A percentile compares a stretch with the other conserved stretches of the same genome.
phyloP scores from a whole-genome alignment of 441 rosid genomes.

The Theobroma grandiflorum region DNA sequence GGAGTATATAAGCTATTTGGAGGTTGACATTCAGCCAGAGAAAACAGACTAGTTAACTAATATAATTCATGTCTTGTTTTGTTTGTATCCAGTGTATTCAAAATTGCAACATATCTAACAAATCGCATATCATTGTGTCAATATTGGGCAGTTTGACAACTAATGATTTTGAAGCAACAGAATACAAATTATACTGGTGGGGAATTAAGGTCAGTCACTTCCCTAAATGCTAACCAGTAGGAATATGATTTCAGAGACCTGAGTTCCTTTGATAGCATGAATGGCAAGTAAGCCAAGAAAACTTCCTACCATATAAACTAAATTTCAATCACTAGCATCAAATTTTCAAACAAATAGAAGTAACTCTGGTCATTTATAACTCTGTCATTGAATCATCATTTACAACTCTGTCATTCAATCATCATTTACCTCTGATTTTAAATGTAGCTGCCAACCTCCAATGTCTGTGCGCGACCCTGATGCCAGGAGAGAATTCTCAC shows the following conservation, averaged over 20 bases:
- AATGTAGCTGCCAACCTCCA: slow-evolving; percentile 93
- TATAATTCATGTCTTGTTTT: not conserved
- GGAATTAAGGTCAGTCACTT: slow-evolving; percentile 14
- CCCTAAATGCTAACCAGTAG: slow-evolving; percentile 20
- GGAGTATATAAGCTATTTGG: not conserved
- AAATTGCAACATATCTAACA: slow-evolving; percentile 4
- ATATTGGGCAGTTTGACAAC: not conserved
- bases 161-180: not conserved
- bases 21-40: slow-evolving; percentile 18
- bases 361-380: slow-evolving; percentile 17
- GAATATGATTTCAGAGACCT: not conserved
- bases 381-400: slow-evolving; percentile 20
- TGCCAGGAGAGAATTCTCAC: slow-evolving; percentile 71
- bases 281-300: slow-evolving; percentile 21
- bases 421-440: slow-evolving; percentile 69
- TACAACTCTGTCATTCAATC: slow-evolving; percentile 44
- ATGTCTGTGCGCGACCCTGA: slow-evolving; percentile 80
- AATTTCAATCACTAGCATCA: slow-evolving; percentile 11
- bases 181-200: not conserved
- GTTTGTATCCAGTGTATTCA: slow-evolving; percentile 6
- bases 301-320: slow-evolving; percentile 18
- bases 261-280: slow-evolving; percentile 5
- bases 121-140: not conserved
- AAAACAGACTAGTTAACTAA: not conserved
- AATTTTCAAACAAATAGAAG: slow-evolving; percentile 5